Percentiles rank a stretch among this genome's conserved stretches.
Conservation (phyloP, 495 filamentous ascomycete genomes). For the Ascobolus immersus region DNA sequence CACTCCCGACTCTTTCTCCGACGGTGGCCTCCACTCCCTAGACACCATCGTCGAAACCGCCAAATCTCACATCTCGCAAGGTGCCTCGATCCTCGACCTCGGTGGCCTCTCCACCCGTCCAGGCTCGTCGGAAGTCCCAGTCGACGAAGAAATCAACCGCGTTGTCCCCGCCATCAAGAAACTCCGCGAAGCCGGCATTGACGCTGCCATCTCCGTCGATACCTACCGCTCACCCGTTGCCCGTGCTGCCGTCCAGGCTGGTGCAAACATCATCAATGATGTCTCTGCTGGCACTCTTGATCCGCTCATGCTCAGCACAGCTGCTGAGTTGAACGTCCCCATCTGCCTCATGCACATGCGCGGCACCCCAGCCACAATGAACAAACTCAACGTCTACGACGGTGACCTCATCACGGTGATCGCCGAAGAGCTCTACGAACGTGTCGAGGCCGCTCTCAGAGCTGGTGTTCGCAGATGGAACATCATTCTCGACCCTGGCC, state of each 20-base stretch:
- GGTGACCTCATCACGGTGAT: conserved; percentile 45
- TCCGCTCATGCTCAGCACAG: conserved; percentile 53
- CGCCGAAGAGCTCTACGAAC: conserved; percentile 36
- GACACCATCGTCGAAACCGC: conserved; percentile 25
- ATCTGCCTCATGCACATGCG: conserved; percentile 92
- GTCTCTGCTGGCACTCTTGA: conserved; percentile 65
- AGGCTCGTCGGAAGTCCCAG: conserved; percentile 33
- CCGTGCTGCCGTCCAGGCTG: conserved; percentile 49
- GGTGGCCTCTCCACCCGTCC: conserved; percentile 85
- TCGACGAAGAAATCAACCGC: conserved; percentile 49
- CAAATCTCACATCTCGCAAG: conserved; percentile 30
- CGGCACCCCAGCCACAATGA: conserved; percentile 69
- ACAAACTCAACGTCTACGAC: conserved; percentile 33
- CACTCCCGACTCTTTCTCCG: conserved; percentile 92
- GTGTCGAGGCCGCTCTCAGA: conserved; percentile 50
- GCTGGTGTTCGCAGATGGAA: conserved; percentile 78
- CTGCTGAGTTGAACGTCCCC: conserved; percentile 54
- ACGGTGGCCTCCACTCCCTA: conserved; percentile 41
- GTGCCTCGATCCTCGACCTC: conserved; percentile 68
- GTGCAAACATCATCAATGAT: conserved; percentile 89
- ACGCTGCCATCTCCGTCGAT: conserved; percentile 58
- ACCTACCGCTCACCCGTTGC: conserved; percentile 78
- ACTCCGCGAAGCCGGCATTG: conserved; percentile 37
- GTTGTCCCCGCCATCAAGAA: conserved; percentile 51
- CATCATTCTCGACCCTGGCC: conserved; percentile 77